Conservation (phyloP, 352 stramenopile genomes). For the Phytophthora rubi region DNA sequence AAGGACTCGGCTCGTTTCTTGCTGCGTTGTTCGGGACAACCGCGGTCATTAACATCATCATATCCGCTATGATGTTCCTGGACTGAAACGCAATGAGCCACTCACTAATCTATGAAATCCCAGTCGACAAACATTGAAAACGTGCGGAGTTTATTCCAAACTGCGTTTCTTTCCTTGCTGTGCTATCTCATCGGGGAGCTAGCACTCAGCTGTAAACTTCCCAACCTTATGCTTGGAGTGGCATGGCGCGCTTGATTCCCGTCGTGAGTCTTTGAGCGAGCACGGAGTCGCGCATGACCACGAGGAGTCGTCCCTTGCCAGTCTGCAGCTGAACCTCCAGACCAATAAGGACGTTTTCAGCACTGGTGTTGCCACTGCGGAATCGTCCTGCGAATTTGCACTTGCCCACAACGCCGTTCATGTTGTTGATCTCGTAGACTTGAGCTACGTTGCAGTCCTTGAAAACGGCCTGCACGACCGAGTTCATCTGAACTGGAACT, state of each 20-base stretch:
- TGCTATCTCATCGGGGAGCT: neutral
- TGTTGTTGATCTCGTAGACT: slow-evolving; percentile 82
- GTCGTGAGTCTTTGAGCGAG: slow-evolving; percentile 58
- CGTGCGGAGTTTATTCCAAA: neutral
- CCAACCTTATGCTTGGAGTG: slow-evolving; percentile 18
- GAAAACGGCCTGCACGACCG: slow-evolving; percentile 54
- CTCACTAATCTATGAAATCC: neutral
- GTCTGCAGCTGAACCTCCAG: slow-evolving; percentile 70
- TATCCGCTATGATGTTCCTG: slow-evolving; percentile 44
- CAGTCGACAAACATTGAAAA: neutral
- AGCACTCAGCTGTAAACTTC: neutral
- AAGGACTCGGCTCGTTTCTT: slow-evolving; percentile 35
- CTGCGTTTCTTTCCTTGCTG: neutral
- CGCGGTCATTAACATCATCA: slow-evolving; percentile 44
- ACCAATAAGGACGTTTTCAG: slow-evolving; percentile 61
- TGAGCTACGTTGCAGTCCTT: slow-evolving; percentile 72
- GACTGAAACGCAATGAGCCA: slow-evolving; percentile 3
- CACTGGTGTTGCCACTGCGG: slow-evolving; percentile 44
- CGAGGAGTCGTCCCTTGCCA: slow-evolving; percentile 67
- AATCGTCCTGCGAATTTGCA: slow-evolving; percentile 77
- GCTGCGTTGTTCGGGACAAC: slow-evolving; percentile 37
- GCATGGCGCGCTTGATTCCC: slow-evolving; percentile 61
- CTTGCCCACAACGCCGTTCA: slow-evolving; percentile 60
- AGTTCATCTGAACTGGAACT: slow-evolving; percentile 57
- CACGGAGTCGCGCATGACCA: slow-evolving; percentile 60